Base-by-base conservation (phyloP, 495 filamentous ascomycete species). In the Aspergillus avenaceus region DNA sequence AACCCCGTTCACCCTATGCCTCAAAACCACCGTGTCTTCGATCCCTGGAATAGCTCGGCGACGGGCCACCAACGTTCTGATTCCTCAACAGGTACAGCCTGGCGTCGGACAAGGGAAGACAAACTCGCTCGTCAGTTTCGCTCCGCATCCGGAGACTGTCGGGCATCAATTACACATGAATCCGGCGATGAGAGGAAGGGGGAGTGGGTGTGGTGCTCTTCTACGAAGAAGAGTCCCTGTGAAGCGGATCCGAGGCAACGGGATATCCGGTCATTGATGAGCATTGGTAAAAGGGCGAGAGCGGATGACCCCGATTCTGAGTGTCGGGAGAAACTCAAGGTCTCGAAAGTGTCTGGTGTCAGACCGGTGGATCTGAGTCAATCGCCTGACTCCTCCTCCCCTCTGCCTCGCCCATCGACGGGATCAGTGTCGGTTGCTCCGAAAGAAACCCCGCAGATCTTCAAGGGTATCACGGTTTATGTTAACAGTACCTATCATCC, bases 401-500 rank as follows among this genome's bases (percentile, higher is more conserved):
- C n/a, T n/a, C n/a, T n/a, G n/a, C n/a, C n/a, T n/a, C n/a, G n/a
- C n/a, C n/a, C 40, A 13, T 19, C 18, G n/a, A 29, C 19, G 32
- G 11, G 47, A 25, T 24, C 21, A 16, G 19, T 24, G 14, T 19
- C 36, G 36, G 28, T 19, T 9, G 40, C 16, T 21, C 14, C 43
- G 16, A 52, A 47, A 16, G n/a, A 16, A 12, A 47, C 22, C 31
- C 28, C 21, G 4, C 41, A 56, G 16, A 78, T 95, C 47, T 88
- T 96, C 63, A 59, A 76, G 41, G 77, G 79, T 14, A 71, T 88
- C 22, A 79, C 76, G 19, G 77, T 97, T 63, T 93, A 93, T 70
- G 79, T 97, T 69, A 96, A 96, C 69, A 92, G 91, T 45, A 87
- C 86, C 45, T 96, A 90, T 1, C 71, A 83, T 45, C 89, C 92